Evolutionary conservation across 2,329 filamentous ascomycete species (phyloP).

Genomic region (Leptographium procerum): DNA sequence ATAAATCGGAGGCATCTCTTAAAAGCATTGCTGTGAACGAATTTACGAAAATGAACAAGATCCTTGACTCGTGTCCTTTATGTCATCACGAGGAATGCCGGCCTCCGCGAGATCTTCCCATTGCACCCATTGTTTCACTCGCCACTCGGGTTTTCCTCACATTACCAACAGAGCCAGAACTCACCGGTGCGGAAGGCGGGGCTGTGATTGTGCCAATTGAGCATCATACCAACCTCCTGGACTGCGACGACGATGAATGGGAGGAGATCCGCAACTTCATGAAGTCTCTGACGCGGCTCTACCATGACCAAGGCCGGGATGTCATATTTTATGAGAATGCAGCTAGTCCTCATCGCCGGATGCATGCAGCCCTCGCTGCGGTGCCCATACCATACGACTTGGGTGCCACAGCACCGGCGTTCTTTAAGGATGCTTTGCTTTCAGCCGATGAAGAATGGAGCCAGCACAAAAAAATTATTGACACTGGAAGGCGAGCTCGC

Average conservation of each 20-base stretch:
- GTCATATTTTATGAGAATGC: slow-evolving; percentile 98
- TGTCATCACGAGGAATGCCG: slow-evolving; percentile 81
- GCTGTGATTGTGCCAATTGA: slow-evolving; percentile 82
- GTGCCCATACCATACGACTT: slow-evolving; percentile 83
- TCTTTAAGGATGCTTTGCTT: slow-evolving; percentile 91
- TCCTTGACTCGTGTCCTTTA: slow-evolving; percentile 77
- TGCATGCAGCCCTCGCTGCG: slow-evolving; percentile 75
- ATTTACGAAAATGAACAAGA: slow-evolving; percentile 78
- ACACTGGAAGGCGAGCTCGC: slow-evolving; percentile 58
- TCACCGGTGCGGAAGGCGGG: slow-evolving; percentile 58
- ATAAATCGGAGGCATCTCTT: slow-evolving; percentile 78
- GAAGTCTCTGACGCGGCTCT: slow-evolving; percentile 90
- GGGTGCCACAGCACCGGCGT: slow-evolving; percentile 85
- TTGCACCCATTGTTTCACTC: slow-evolving; percentile 77
- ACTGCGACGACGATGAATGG: slow-evolving; percentile 99
- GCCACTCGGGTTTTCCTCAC: slow-evolving; percentile 82
- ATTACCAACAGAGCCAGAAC: slow-evolving; percentile 77
- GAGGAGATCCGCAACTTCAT: slow-evolving; percentile 98
- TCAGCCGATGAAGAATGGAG: slow-evolving; percentile 85
- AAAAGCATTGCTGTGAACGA: slow-evolving; percentile 80
- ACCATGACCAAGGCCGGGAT: slow-evolving; percentile 82
- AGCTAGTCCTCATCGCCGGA: slow-evolving; percentile 62
- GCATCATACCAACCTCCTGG: slow-evolving; percentile 81
- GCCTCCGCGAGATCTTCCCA: slow-evolving; percentile 51
- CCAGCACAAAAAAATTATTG: slow-evolving; percentile 89